These are phyloP conservation scores for Alternaria alternata DNA, from an alignment of 2,329 filamentous ascomycete species.

Conservation along the genomic window DNA sequence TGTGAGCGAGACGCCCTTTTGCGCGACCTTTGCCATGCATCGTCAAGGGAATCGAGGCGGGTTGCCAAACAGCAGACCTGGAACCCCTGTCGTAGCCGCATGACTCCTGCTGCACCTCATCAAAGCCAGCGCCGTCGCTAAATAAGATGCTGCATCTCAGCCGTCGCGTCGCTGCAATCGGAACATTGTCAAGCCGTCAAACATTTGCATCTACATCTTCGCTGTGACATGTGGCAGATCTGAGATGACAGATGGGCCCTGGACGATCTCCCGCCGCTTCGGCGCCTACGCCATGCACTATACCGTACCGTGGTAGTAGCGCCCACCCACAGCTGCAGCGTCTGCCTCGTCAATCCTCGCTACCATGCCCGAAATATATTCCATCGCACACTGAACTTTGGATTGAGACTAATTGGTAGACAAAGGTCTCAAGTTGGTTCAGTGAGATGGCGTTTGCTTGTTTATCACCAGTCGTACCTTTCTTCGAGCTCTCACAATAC, in stretches of 20 bases:
- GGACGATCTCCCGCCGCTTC: constrained; percentile 9
- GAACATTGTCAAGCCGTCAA: not conserved
- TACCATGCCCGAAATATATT: not conserved
- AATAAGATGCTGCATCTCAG: not conserved
- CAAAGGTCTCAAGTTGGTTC: not conserved
- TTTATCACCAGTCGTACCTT: too few species aligned
- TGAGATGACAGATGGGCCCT: constrained; percentile 6
- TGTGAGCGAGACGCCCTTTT: not conserved
- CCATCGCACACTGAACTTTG: not conserved
- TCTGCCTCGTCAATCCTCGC: not conserved
- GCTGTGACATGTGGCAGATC: constrained; percentile 1
- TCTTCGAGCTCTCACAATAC: not conserved
- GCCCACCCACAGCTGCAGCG: constrained; percentile 2
- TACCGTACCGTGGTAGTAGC: constrained; percentile 5
- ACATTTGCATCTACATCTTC: not conserved
- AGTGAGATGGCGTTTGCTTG: not conserved
- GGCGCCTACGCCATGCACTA: constrained; percentile 1
- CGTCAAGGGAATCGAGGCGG: not conserved
- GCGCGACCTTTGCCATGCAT: not conserved
- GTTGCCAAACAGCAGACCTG: not conserved
- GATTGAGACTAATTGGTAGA: too few species aligned
- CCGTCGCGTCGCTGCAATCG: not conserved
- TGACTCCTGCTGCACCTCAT: constrained; percentile 9
- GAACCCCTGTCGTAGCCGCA: constrained; percentile 10
- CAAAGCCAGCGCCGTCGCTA: constrained; percentile 1